Evolutionary conservation across 768 basidiomycete species (phyloP).

Genomic region (Ramaria sp.): DNA sequence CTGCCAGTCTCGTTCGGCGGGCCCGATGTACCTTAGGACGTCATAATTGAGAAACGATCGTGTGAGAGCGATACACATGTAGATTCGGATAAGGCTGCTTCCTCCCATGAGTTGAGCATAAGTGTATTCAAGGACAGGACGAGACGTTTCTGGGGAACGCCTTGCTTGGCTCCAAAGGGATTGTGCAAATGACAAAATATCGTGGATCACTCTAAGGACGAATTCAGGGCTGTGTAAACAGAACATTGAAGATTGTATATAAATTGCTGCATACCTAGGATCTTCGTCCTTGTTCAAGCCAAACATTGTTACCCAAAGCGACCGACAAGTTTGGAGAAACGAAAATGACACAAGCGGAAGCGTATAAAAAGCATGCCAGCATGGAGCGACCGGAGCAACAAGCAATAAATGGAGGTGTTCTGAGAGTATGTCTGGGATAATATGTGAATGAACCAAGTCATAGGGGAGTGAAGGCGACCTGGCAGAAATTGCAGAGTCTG

Average conservation of each 20-base stretch:
- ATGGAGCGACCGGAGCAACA: neutral
- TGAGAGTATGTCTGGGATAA: neutral
- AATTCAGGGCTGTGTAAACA: too few relatives aligned
- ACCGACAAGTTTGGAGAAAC: neutral
- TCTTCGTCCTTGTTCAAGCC: neutral
- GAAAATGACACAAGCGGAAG: neutral
- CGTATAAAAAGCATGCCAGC: neutral
- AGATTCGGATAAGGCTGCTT: neutral
- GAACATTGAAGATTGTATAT: too few relatives aligned
- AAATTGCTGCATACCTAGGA: too few relatives aligned
- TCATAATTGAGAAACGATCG: neutral
- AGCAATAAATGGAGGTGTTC: neutral
- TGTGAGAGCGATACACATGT: neutral
- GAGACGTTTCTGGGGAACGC: neutral
- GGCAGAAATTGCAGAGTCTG: too few relatives aligned
- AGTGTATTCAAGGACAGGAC: neutral
- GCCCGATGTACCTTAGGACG: neutral
- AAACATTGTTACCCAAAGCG: neutral
- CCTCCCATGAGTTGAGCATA: neutral
- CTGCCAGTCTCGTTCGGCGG: neutral
- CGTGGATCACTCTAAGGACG: too few relatives aligned
- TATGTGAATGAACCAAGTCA: slow-evolving; percentile 1
- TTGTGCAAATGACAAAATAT: neutral
- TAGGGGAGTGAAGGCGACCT: neutral
- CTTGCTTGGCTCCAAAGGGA: neutral